Evolutionary conservation across 495 filamentous ascomycete species (phyloP).

Genomic region (Neurospora pannonica): DNA sequence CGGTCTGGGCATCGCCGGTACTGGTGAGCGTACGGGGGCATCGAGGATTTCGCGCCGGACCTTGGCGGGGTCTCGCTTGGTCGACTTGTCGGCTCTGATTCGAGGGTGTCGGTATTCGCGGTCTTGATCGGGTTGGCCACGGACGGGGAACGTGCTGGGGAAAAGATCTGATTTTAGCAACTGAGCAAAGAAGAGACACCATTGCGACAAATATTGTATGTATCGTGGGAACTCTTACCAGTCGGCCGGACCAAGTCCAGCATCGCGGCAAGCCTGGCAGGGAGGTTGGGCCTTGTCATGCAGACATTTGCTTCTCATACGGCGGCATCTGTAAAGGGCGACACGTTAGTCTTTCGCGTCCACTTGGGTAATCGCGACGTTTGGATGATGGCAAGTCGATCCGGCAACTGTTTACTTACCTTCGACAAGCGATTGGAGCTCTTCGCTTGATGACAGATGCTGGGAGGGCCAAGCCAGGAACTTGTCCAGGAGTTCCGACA

Average conservation of each 20-base stretch:
- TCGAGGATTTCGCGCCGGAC: conserved; percentile 27
- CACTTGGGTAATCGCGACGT: background rate
- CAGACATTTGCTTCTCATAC: conserved; percentile 40
- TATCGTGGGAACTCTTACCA: conserved; percentile 25
- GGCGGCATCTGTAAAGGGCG: conserved; percentile 32
- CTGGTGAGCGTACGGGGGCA: conserved; percentile 16
- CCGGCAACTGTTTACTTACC: conserved; percentile 23
- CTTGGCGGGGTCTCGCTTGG: conserved; percentile 26
- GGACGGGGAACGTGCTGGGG: conserved; percentile 32
- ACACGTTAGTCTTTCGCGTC: background rate
- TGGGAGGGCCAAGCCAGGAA: conserved; percentile 1
- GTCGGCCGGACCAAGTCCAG: conserved; percentile 31
- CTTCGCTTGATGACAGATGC: conserved; percentile 29
- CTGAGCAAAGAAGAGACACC: background rate
- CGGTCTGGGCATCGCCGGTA: conserved; percentile 11
- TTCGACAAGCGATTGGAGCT: conserved; percentile 40
- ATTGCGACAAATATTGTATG: background rate
- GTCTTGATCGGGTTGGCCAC: conserved; percentile 34
- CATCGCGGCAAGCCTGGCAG: conserved; percentile 33
- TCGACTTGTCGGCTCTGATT: conserved; percentile 30
- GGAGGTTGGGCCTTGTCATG: conserved; percentile 35
- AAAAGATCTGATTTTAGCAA: background rate
- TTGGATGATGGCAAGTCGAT: background rate
- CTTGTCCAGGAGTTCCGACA: background rate
- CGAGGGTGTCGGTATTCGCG: conserved; percentile 39